These are phyloP conservation scores for Sporothrix curviconia DNA, from an alignment of 2,329 filamentous ascomycete genomes.

Conservation along the genomic window DNA sequence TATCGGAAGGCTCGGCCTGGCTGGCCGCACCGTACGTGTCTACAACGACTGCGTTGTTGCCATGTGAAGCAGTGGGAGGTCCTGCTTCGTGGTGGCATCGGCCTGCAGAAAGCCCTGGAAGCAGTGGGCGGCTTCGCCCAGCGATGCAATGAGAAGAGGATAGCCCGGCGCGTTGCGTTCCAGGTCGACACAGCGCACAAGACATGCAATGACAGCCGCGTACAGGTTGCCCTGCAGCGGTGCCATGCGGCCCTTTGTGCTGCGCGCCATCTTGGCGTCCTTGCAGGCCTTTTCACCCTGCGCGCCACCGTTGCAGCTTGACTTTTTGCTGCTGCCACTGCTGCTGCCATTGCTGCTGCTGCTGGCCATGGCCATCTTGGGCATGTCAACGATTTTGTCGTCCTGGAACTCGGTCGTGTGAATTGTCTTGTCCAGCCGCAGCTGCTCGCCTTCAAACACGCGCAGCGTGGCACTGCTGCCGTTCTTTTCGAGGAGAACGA, in stretches of 20 bases:
- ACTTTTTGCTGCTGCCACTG: not conserved
- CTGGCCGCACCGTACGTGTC: not conserved
- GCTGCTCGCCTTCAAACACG: not conserved
- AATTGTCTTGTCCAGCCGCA: not conserved
- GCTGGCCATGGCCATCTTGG: too few relatives aligned
- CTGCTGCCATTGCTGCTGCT: too few relatives aligned
- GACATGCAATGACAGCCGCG: not conserved
- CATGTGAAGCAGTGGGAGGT: not conserved
- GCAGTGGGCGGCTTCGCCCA: not conserved
- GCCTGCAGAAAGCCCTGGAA: not conserved
- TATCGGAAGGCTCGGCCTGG: too few relatives aligned
- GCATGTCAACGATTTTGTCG: too few relatives aligned
- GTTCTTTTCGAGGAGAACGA: not conserved
- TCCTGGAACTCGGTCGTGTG: too few relatives aligned
- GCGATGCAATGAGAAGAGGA: not conserved
- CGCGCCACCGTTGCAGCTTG: not conserved
- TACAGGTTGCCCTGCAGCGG: not conserved
- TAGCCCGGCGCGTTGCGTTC: not conserved
- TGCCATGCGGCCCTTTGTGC: not conserved
- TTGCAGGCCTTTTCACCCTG: not conserved
- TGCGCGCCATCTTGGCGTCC: not conserved
- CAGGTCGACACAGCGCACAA: not conserved
- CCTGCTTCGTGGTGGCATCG: not conserved
- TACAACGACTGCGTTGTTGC: not conserved
- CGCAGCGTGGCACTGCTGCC: not conserved